Conservation (phyloP, 2,329 filamentous ascomycete species). For the Epichloe hybrida region DNA sequence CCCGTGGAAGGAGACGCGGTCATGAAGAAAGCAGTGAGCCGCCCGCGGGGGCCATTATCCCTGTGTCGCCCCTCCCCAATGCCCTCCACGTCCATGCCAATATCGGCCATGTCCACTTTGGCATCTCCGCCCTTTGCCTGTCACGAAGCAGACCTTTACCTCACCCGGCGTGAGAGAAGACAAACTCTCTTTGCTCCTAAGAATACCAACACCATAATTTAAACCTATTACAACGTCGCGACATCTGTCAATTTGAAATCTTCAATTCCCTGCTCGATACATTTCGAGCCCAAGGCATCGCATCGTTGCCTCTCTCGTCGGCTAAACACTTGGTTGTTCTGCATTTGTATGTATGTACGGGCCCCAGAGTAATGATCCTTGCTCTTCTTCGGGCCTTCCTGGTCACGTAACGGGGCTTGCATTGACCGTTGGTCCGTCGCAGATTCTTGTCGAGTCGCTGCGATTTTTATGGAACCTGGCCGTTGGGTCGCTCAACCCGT, state of each 20-base stretch:
- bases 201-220: background rate
- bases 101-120: background rate
- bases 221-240: too few relatives aligned
- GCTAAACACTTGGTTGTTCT: too few relatives aligned
- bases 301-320: too few relatives aligned
- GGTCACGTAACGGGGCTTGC: background rate
- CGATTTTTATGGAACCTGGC: background rate
- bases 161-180: too few relatives aligned
- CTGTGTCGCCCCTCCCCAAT: background rate
- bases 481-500: background rate
- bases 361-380: background rate
- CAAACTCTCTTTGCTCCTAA: background rate
- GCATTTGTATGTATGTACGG: background rate
- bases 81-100: background rate
- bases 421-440: background rate
- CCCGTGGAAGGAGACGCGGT: too few relatives aligned
- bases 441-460: background rate
- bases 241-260: too few relatives aligned
- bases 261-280: too few relatives aligned
- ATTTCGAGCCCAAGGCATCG: too few relatives aligned
- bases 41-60: background rate
- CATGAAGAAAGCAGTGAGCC: background rate
- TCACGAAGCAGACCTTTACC: background rate
- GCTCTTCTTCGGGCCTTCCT: slow-evolving; percentile 5
- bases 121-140: background rate